Conservation (phyloP, 78 protist genomes). For the Bodo saltans region DNA sequence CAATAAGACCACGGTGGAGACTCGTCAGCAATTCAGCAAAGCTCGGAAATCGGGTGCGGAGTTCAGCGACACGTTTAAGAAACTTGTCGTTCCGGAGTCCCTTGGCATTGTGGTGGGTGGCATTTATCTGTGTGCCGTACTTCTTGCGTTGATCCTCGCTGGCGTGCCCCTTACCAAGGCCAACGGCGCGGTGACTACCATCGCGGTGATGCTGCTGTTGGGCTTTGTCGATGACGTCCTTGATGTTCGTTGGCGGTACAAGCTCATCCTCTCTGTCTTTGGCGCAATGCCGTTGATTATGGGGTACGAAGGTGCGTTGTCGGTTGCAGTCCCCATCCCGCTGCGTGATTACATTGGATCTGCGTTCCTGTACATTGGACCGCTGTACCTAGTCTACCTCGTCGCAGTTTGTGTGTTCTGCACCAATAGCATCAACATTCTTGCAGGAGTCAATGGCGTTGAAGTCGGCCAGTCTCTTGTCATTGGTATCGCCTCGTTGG, state of each 20-base stretch:
- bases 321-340: constrained; percentile 58
- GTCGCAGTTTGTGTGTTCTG: constrained; percentile 77
- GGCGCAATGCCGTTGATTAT: constrained; percentile 92
- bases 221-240: constrained; percentile 98
- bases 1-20: constrained; percentile 10
- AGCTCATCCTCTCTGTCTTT: constrained; percentile 78
- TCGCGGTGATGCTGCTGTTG: constrained; percentile 81
- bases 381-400: constrained; percentile 78
- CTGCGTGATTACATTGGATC: constrained; percentile 6
- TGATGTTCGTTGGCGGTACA: constrained; percentile 82
- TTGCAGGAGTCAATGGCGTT: constrained; percentile 86
- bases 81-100: constrained; percentile 13
- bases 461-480: constrained; percentile 92
- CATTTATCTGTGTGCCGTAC: neutral
- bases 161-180: constrained; percentile 49
- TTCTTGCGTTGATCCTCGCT: neutral
- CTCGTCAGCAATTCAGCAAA: neutral
- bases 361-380: constrained; percentile 50
- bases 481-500: constrained; percentile 38
- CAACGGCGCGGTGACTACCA: constrained; percentile 73
- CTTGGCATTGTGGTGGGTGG: constrained; percentile 25
- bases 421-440: constrained; percentile 94
- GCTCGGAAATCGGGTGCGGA: neutral
- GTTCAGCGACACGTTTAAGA: constrained; percentile 16
- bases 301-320: constrained; percentile 67